phyloP scores from a whole-genome alignment of 2,329 filamentous ascomycete genomes.

The Aspergillus floridensis region DNA sequence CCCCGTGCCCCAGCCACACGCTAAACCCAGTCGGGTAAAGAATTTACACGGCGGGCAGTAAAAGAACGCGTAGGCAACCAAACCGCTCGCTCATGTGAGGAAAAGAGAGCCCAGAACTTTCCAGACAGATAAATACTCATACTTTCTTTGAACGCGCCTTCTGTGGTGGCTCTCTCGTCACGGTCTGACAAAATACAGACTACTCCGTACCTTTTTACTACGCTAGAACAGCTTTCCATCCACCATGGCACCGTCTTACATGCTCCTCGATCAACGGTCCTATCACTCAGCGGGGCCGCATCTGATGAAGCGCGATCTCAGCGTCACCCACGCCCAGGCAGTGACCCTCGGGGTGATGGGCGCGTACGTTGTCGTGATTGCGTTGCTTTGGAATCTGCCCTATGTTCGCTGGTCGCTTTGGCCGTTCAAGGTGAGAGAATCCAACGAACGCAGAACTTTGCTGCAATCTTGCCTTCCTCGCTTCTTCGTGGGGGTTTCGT shows the following conservation, averaged over 20 bases:
- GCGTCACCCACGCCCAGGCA: slow-evolving; percentile 65
- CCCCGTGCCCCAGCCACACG: slow-evolving; percentile 14
- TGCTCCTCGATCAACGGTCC: slow-evolving; percentile 21
- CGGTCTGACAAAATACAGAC: neutral
- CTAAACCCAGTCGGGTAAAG: slow-evolving; percentile 15
- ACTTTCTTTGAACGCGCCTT: too few species aligned
- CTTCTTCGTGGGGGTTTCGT: too few species aligned
- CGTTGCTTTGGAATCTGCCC: slow-evolving; percentile 75
- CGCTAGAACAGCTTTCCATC: neutral
- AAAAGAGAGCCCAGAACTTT: neutral
- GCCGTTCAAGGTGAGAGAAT: slow-evolving; percentile 68
- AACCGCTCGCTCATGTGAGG: slow-evolving; percentile 6
- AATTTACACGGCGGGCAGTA: slow-evolving; percentile 15
- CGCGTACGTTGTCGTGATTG: slow-evolving; percentile 70
- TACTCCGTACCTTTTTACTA: neutral
- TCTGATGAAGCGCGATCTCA: slow-evolving; percentile 54
- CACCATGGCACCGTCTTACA: slow-evolving; percentile 31
- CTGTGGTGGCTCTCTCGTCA: too few species aligned
- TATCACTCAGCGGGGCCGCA: slow-evolving; percentile 24
- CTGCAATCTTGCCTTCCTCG: too few species aligned
- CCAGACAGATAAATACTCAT: neutral
- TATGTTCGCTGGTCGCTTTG: slow-evolving; percentile 72
- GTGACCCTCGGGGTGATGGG: slow-evolving; percentile 70
- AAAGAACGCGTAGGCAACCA: slow-evolving; percentile 20
- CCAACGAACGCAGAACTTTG: too few species aligned